Base-by-base conservation (phyloP, 495 filamentous ascomycete species). In the Trichoderma virens region DNA sequence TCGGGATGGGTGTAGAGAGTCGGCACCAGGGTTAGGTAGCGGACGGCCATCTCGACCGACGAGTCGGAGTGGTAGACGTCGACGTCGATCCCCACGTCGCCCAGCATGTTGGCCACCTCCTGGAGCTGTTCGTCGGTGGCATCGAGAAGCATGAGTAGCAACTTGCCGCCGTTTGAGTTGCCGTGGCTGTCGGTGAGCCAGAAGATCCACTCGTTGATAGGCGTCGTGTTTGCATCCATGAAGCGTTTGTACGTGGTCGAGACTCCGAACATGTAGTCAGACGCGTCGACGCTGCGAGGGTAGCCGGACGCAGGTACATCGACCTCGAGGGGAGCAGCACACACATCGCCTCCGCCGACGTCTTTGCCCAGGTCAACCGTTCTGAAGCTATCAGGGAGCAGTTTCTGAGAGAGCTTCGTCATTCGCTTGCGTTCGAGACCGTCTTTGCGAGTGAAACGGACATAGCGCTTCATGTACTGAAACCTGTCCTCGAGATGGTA, bases 61-160 rank as follows among this genome's bases (percentile, higher is more conserved):
- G 86, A 70, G 77, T 84, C 71, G 72, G 84, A 72, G 74, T 85
- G 74, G 83, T 71, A 80, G 32, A 91, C 79, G 60, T 84, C 87
- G 60, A 86, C 76, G 62, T 90, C 82, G 65, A 91, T 81, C 64
- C 84, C 85, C 18, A 83, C 78, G 59, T 78, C 75, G 16, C 68
- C 70, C 11, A 80, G 68, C 27, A 74, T 69, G 39, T 72, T 70
- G 61, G 70, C 67, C 4, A 75, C 76, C n/a, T 78, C 69, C 9
- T 70, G 67, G 18, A 83, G 72, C 62, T 83, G 72, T 9, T 71
- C 72, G 30, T 76, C 72, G 2, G 73, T 73, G 9, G 78, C 78
- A 35, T 76, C 76, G 11, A 79, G 59, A 1, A 81, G 75, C 63
- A 80, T 67, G 4, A 81, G 68, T 11, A 81, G 59, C 61, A 81